Conservation (phyloP, 2,329 filamentous ascomycete species). For the Talaromyces sp. region DNA sequence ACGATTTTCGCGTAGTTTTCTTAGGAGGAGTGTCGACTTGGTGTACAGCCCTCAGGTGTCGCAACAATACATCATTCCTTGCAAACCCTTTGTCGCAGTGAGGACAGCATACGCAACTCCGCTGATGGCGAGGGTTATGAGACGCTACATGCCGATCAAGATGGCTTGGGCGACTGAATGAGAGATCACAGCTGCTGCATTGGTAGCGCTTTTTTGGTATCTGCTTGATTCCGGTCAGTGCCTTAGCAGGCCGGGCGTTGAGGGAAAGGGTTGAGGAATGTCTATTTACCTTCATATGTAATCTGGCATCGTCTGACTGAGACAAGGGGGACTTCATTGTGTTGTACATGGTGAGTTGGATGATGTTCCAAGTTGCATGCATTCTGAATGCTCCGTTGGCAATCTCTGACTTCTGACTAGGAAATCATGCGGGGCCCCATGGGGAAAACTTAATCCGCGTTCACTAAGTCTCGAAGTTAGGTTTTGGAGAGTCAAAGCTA, state of each 20-base stretch:
- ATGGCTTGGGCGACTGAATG: constrained; percentile 15
- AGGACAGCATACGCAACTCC: not conserved
- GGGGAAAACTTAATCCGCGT: not conserved
- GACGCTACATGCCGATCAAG: constrained; percentile 9
- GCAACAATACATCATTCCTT: constrained; percentile 15
- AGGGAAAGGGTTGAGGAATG: not conserved
- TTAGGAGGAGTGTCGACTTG: constrained; percentile 5
- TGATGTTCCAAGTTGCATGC: not conserved
- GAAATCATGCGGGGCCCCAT: not conserved
- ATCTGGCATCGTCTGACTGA: not conserved
- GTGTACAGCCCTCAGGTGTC: constrained; percentile 12
- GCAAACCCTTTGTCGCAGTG: constrained; percentile 10
- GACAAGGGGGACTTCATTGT: not conserved
- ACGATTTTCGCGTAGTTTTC: constrained; percentile 6
- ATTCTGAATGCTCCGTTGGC: not conserved
- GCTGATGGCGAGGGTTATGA: constrained; percentile 8
- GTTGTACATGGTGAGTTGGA: not conserved
- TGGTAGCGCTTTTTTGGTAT: not conserved
- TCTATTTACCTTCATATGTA: not conserved
- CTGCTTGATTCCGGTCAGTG: not conserved
- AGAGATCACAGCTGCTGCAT: constrained; percentile 6
- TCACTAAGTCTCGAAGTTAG: not conserved
- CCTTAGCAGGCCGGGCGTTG: not conserved
- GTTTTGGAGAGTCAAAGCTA: not conserved
- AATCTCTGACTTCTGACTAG: not conserved